A percentile compares a stretch with the other conserved stretches of the same genome.
Evolutionary conservation across 2,329 filamentous ascomycete genomes (phyloP).

Genomic region (Tympanopsis confertula): DNA sequence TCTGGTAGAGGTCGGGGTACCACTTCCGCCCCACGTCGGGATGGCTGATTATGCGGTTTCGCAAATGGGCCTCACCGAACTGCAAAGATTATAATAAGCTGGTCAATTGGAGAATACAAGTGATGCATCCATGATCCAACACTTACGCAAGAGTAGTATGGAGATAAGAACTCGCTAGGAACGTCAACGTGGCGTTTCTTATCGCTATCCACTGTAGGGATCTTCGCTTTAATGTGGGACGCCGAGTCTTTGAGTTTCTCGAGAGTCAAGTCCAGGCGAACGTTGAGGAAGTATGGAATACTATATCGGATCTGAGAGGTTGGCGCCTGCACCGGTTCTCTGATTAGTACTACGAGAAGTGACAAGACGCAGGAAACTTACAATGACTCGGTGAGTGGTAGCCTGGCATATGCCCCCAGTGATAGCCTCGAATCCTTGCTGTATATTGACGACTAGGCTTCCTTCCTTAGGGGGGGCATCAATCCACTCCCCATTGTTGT

Average conservation of each 20-base stretch:
- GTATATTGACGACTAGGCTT: slow-evolving; percentile 9
- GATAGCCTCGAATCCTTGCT: slow-evolving; percentile 40
- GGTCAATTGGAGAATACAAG: background rate
- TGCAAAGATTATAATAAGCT: slow-evolving; percentile 5
- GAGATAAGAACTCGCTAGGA: slow-evolving; percentile 21
- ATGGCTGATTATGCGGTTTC: slow-evolving; percentile 21
- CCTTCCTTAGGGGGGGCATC: background rate
- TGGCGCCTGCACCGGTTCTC: slow-evolving; percentile 21
- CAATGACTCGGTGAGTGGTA: slow-evolving; percentile 21
- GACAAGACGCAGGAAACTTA: slow-evolving; percentile 6
- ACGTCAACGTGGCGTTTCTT: slow-evolving; percentile 19
- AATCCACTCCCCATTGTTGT: slow-evolving; percentile 1
- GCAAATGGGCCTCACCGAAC: slow-evolving; percentile 21
- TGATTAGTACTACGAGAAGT: background rate
- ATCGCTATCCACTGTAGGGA: slow-evolving; percentile 15
- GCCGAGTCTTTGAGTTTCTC: slow-evolving; percentile 21
- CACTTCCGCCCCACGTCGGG: slow-evolving; percentile 19
- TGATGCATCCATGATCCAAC: background rate
- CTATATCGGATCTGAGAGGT: slow-evolving; percentile 21
- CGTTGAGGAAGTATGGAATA: slow-evolving; percentile 43
- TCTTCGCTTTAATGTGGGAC: slow-evolving; percentile 14
- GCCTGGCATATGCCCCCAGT: slow-evolving; percentile 39
- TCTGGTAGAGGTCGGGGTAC: slow-evolving; percentile 18
- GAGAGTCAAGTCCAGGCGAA: slow-evolving; percentile 32
- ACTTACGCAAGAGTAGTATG: slow-evolving; percentile 19